A percentile compares a stretch with the other conserved stretches of the same genome.
phyloP scores from a whole-genome alignment of 164 flowering plant species.

The Magnolia changhungtana region DNA sequence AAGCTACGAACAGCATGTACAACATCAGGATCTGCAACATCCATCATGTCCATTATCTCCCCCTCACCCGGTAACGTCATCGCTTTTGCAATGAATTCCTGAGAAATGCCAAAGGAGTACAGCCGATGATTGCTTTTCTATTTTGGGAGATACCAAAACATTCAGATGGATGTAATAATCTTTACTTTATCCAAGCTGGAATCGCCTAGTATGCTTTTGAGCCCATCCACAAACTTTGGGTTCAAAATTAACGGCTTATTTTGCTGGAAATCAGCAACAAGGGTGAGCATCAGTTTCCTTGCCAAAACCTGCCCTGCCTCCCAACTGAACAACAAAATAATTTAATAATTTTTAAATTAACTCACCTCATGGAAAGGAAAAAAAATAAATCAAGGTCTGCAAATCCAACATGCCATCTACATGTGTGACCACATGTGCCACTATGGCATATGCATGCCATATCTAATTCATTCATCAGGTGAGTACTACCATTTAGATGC shows the following conservation, averaged over 20 bases:
- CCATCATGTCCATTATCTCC: constrained; percentile 98
- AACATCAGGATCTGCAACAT: constrained; percentile 96
- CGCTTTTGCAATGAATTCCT: constrained; percentile 97
- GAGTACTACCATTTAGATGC: neutral
- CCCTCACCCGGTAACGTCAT: constrained; percentile 87
- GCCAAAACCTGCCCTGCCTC: constrained; percentile 90
- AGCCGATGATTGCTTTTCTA: neutral
- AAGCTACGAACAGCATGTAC: constrained; percentile 88
- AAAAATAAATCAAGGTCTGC: too few species aligned
- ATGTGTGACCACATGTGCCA: too few species aligned
- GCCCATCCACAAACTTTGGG: constrained; percentile 68
- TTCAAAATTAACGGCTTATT: constrained; percentile 63
- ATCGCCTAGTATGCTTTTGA: constrained; percentile 64
- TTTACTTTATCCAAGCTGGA: constrained; percentile 80
- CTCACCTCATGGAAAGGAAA: neutral
- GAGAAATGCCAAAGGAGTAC: neutral
- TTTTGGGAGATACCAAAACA: constrained; percentile 26
- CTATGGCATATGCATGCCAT: neutral
- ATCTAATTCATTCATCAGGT: neutral
- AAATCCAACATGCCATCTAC: too few species aligned
- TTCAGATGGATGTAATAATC: neutral
- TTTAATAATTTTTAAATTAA: too few species aligned
- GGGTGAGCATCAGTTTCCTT: constrained; percentile 81
- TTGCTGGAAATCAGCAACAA: constrained; percentile 85
- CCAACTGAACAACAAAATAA: constrained; percentile 59